Conservation (phyloP, 129 eudicot genomes). For the Escallonia rubra region DNA sequence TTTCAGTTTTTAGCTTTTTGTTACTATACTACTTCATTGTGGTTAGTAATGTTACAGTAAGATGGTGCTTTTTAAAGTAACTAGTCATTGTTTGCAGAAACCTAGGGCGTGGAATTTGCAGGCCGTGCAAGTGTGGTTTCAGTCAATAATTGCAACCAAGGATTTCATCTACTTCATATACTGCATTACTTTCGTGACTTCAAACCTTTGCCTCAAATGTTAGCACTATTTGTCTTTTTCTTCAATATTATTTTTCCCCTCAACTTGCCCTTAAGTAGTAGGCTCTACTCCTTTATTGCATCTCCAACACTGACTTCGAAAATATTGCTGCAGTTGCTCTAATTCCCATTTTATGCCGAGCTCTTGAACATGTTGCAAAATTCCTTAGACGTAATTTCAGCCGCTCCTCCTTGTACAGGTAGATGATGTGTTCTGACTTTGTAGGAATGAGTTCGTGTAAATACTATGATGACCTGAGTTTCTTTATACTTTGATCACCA, state of each 20-base stretch:
- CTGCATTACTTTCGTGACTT: conserved; percentile 81
- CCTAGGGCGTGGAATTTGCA: conserved; percentile 94
- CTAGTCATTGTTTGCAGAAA: conserved; percentile 47
- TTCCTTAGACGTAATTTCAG: conserved; percentile 75
- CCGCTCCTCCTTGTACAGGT: conserved; percentile 80
- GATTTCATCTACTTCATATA: conserved; percentile 84
- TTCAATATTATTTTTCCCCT: neutral
- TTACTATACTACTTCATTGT: neutral
- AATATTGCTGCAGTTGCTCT: conserved; percentile 66
- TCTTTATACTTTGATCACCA: too few species aligned
- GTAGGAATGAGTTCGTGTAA: too few species aligned
- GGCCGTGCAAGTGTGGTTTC: conserved; percentile 86
- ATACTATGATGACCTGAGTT: too few species aligned
- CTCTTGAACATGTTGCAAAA: conserved; percentile 76
- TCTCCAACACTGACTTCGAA: conserved; percentile 2
- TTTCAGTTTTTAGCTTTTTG: neutral
- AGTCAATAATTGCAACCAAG: conserved; percentile 74
- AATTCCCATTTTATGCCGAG: conserved; percentile 76
- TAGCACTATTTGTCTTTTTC: conserved; percentile 15
- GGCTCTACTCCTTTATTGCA: neutral
- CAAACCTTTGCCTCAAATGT: conserved; percentile 89
- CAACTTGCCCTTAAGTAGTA: neutral
- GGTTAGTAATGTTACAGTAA: neutral
- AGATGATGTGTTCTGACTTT: neutral
- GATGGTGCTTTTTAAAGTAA: conserved; percentile 2